phyloP scores from a whole-genome alignment of 2,329 filamentous ascomycete genomes.

The Emmonsia crescens region DNA sequence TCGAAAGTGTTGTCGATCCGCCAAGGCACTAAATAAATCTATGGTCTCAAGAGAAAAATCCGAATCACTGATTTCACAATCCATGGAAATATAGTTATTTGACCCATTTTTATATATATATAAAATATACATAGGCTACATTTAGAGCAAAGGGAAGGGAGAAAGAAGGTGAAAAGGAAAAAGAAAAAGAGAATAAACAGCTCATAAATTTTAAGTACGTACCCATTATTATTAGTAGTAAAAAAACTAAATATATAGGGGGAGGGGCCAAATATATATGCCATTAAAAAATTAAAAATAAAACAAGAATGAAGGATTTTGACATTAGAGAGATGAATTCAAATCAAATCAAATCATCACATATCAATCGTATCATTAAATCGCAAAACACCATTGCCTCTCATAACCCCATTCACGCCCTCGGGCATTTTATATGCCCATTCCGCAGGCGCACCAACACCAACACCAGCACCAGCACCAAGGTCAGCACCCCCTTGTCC shows the following conservation, averaged over 20 bases:
- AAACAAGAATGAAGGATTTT: not conserved
- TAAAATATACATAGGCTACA: too few relatives aligned
- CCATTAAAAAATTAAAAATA: not conserved
- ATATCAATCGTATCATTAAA: constrained; percentile 89
- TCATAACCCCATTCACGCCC: constrained; percentile 79
- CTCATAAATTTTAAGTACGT: not conserved
- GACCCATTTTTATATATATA: not conserved
- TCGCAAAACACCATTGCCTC: constrained; percentile 72
- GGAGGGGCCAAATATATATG: not conserved
- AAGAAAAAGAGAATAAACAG: not conserved
- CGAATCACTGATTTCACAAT: too few relatives aligned
- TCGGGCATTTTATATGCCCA: constrained; percentile 52
- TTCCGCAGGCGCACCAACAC: constrained; percentile 22
- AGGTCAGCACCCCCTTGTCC: not conserved
- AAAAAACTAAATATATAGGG: not conserved
- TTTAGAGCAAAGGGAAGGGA: too few relatives aligned
- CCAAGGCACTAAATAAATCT: too few relatives aligned
- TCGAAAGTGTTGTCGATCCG: too few relatives aligned
- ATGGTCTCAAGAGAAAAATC: too few relatives aligned
- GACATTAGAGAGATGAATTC: not conserved
- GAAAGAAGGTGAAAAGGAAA: not conserved
- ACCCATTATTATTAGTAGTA: too few relatives aligned
- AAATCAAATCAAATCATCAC: constrained; percentile 21
- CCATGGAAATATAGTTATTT: too few relatives aligned
- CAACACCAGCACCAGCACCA: constrained; percentile 1